Evolutionary conservation across 2,329 filamentous ascomycete genomes (phyloP), one percentile per base, ranked within the genome.

Genomic region (Coniochaeta hoffmannii): DNA sequence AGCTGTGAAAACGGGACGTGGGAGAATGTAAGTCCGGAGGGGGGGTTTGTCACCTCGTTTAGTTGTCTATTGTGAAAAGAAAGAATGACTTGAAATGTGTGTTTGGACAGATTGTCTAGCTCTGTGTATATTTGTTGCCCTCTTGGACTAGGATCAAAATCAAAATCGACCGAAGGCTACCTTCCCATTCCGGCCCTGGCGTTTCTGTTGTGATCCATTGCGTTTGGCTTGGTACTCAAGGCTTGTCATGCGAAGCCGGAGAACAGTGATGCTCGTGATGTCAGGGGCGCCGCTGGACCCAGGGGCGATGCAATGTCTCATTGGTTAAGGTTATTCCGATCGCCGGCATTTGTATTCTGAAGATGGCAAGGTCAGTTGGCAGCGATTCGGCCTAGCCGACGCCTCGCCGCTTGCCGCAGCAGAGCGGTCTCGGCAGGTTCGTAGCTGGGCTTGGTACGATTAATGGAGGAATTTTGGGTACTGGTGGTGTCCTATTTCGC

Each of bases 1-100:
- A 87, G 73, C 71, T 87, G 69, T 87, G 72, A 75, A 30, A 35
- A n/a, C 10, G 10, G 11, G 11, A 14, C 19, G 11, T 46, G 38
- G n/a, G n/a, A n/a, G n/a, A n/a, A n/a, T n/a, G n/a, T n/a, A n/a
- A n/a, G n/a, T n/a, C n/a, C n/a, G n/a, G n/a, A n/a, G n/a, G 44
- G 17, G 19, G 17, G 26, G 17, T 50, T n/a, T 12, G 44, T 24
- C 7, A 12, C 10, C 19, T 24, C 10, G 11, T 50, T 30, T 10
- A 28, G 17, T 30, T 30, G 10, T 12, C 11, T 7, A 50, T 26
- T 5, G n/a, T n/a, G n/a, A n/a, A n/a, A n/a, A n/a, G n/a, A n/a
- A n/a, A n/a, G n/a, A 22, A 50, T 24, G 14, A 31, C 26, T 32
- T 2, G n/a, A 26, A n/a, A n/a, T n/a, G 17, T 34, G 17, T 22